Conservation (phyloP, 2,329 filamentous ascomycete genomes). For the Sphaerostilbella broomeana region DNA sequence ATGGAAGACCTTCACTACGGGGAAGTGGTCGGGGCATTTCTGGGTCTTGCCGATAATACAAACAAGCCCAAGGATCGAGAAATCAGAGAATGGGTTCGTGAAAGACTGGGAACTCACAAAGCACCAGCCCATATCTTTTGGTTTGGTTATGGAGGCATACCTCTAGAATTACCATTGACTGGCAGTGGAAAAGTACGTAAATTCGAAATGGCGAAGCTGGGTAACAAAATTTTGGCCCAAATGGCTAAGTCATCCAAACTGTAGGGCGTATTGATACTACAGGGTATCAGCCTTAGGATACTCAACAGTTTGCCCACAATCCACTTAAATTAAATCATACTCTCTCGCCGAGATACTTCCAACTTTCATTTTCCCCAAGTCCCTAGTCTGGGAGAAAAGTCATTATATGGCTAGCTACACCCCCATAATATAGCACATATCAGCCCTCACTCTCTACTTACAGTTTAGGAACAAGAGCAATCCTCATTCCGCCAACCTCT, state of each 20-base stretch:
- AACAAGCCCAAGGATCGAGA: slow-evolving; percentile 43
- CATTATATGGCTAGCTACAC: too few species aligned
- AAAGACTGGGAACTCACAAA: slow-evolving; percentile 59
- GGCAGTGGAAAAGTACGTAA: slow-evolving; percentile 67
- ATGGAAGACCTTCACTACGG: slow-evolving; percentile 65
- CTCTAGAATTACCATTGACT: slow-evolving; percentile 54
- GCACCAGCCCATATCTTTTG: slow-evolving; percentile 70
- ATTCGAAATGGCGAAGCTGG: slow-evolving; percentile 53
- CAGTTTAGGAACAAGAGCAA: slow-evolving; percentile 49
- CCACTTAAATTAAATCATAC: too few species aligned
- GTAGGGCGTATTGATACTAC: too few species aligned
- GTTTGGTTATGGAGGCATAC: slow-evolving; percentile 57
- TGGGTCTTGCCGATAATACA: slow-evolving; percentile 34
- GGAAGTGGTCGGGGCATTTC: slow-evolving; percentile 64
- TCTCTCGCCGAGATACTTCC: too few species aligned
- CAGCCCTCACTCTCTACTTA: slow-evolving; percentile 21
- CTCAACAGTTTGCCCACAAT: neutral
- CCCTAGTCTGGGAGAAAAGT: too few species aligned
- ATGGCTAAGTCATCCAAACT: slow-evolving; percentile 40
- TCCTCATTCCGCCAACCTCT: slow-evolving; percentile 46
- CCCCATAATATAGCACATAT: neutral
- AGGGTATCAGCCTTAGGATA: too few species aligned
- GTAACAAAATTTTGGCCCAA: slow-evolving; percentile 47
- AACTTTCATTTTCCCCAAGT: too few species aligned
- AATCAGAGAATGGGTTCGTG: slow-evolving; percentile 56